phyloP scores from a whole-genome alignment of 2,329 filamentous ascomycete species.

The Phoma sp. region DNA sequence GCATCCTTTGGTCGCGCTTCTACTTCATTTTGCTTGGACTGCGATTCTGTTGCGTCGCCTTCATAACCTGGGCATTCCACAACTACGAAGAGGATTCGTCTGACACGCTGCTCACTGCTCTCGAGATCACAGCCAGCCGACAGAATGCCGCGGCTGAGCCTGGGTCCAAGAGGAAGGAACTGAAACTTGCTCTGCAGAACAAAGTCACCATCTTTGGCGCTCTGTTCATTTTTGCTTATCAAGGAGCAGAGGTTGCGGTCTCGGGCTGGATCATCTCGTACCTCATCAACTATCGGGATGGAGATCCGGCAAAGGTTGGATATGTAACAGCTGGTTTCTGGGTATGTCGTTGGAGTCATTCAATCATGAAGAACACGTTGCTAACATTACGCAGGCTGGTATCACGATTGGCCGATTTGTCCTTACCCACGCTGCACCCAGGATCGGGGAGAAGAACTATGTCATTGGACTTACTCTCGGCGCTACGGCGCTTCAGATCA shows the following conservation, averaged over 20 bases:
- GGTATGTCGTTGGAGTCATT: conserved; percentile 41
- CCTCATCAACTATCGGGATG: conserved; percentile 74
- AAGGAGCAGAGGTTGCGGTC: conserved; percentile 83
- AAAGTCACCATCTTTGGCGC: conserved; percentile 75
- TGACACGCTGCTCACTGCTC: conserved; percentile 52
- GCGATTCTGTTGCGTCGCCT: conserved; percentile 62
- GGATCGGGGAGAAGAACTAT: conserved; percentile 73
- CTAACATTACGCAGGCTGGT: conserved; percentile 62
- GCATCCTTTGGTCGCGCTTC: conserved; percentile 72
- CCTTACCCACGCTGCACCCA: conserved; percentile 70
- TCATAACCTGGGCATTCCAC: conserved; percentile 73
- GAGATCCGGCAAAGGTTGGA: conserved; percentile 74
- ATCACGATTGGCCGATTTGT: conserved; percentile 79
- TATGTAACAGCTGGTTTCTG: conserved; percentile 78
- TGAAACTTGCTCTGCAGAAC: conserved; percentile 60
- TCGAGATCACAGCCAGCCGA: conserved; percentile 54
- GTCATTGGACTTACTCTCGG: conserved; percentile 70
- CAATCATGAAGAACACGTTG: background rate
- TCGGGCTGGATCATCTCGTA: conserved; percentile 90
- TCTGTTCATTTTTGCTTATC: conserved; percentile 85
- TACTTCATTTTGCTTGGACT: conserved; percentile 72
- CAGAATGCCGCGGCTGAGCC: conserved; percentile 47
- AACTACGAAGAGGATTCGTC: conserved; percentile 70
- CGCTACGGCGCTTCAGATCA: conserved; percentile 72
- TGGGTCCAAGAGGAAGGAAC: conserved; percentile 57